Percentiles rank a stretch among this genome's conserved stretches.
Evolutionary conservation across 1,284 basidiomycete species (phyloP).

Genomic region (Apiotrichum gracile): DNA sequence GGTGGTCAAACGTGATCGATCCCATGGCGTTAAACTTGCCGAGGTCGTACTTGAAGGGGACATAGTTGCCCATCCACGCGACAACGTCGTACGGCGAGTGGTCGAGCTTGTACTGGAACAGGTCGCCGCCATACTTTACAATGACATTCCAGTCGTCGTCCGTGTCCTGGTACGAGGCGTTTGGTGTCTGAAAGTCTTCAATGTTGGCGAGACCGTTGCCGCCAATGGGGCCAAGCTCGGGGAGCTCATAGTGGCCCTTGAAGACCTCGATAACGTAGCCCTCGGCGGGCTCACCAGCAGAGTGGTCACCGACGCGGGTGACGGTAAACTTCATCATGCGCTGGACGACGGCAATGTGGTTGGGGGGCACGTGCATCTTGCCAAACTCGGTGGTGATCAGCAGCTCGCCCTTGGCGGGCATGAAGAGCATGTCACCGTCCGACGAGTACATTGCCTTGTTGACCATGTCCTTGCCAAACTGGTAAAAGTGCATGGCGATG

Average conservation of each 20-base stretch:
- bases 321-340: slow-evolving; percentile 63
- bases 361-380: slow-evolving; percentile 60
- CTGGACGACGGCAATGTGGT: slow-evolving; percentile 60
- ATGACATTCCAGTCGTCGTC: slow-evolving; percentile 52
- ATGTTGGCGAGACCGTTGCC: slow-evolving; percentile 58
- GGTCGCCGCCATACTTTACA: slow-evolving; percentile 9
- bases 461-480: slow-evolving; percentile 59
- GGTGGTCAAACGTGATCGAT: slow-evolving; percentile 54
- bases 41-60: slow-evolving; percentile 65
- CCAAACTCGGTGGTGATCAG: slow-evolving; percentile 67
- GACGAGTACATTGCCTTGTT: slow-evolving; percentile 61
- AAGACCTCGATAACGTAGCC: slow-evolving; percentile 58
- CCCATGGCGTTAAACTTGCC: slow-evolving; percentile 63
- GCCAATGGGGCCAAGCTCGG: slow-evolving; percentile 62
- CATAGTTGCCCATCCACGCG: slow-evolving; percentile 64
- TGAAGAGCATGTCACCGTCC: slow-evolving; percentile 63
- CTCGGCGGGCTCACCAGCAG: slow-evolving; percentile 11
- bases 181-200: slow-evolving; percentile 60
- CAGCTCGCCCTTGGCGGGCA: slow-evolving; percentile 60
- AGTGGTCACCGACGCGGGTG: background rate
- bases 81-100: slow-evolving; percentile 54
- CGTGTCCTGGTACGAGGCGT: slow-evolving; percentile 55
- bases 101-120: slow-evolving; percentile 50
- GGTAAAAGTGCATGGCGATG: slow-evolving; percentile 60
- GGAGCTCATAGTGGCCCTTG: slow-evolving; percentile 59